Evolutionary conservation across 352 stramenopile species (phyloP).

Genomic region (Phytopythium vexans): DNA sequence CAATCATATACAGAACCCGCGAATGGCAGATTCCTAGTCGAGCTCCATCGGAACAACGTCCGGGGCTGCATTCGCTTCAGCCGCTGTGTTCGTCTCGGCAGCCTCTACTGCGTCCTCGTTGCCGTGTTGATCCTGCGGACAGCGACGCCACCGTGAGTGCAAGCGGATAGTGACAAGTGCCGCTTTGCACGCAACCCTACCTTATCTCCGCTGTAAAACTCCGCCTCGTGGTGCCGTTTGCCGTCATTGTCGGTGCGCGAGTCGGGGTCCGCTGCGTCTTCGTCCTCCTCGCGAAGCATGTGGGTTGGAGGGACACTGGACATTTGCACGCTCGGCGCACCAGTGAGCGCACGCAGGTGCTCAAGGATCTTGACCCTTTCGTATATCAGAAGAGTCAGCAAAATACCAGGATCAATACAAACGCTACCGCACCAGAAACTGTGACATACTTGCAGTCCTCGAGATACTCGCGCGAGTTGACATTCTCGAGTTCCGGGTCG

Average conservation of each 20-base stretch:
- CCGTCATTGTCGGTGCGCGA: conserved; percentile 67
- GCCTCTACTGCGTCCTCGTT: conserved; percentile 42
- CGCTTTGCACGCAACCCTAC: conserved; percentile 8
- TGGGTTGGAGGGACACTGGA: conserved; percentile 58
- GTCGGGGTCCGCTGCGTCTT: conserved; percentile 68
- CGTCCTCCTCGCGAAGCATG: conserved; percentile 79
- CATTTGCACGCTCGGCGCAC: conserved; percentile 84
- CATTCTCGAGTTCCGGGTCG: conserved; percentile 73
- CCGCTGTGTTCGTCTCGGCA: conserved; percentile 20
- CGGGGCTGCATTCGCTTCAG: conserved; percentile 47
- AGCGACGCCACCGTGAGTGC: not conserved
- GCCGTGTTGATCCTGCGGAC: conserved; percentile 44
- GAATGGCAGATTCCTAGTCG: conserved; percentile 26
- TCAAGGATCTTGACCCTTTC: conserved; percentile 84
- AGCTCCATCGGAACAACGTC: conserved; percentile 78
- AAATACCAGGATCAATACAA: not conserved
- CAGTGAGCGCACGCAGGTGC: conserved; percentile 65
- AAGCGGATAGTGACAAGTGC: not conserved
- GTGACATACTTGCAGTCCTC: conserved; percentile 79
- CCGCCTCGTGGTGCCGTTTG: conserved; percentile 74
- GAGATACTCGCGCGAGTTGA: conserved; percentile 79
- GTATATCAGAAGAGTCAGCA: conserved; percentile 4
- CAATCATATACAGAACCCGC: no score
- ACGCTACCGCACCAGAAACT: not conserved
- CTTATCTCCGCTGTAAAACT: conserved; percentile 84